Evolutionary conservation across 1,284 basidiomycete genomes (phyloP), one percentile per base, ranked within the genome.

Genomic region (Omphalotus olearius): DNA sequence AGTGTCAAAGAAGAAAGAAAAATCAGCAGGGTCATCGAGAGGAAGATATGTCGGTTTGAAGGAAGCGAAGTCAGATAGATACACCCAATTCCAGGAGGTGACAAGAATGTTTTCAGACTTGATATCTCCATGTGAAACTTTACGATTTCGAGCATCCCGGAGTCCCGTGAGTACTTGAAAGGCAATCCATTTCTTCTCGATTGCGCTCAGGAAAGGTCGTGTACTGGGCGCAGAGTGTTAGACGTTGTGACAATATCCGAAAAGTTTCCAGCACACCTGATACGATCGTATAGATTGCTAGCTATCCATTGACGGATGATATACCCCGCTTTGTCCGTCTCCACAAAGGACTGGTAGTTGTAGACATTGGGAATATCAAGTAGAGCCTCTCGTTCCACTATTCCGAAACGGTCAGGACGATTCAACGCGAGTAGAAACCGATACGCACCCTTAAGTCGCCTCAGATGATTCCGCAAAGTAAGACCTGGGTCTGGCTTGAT

Each of bases 151-250:
- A 0, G 92, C 83, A 58, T 93, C 91, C 28, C 87, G 80, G 54
- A 99, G 78, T 2, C 88, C 93, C 26, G 82, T 88, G 47, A 99
- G 74, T 1, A 99, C 76, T 67, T 99, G 96, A 65, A 94, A 99
- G 0, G 91, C 87, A 56, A 99, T 93, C 97, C 97, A 99, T 64
- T 93, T 93, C 79, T 99, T 99, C 75, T 99, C 97, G 41, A 98
- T 81, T 48, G 77, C 66, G 52, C 85, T 88, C 45, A 99, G 75
- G 70, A 99, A 99, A 0, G 97, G 97, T 25, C 97, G 88, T 1
- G 95, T 99, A 64, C 96, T 98, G 59, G 1, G 40, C 28, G 13
- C 30, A 33, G 2, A 37, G 46, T 44, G 42, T 23, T 37, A 37
- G 33, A 41, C 30, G 13, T 9, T 33, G 30, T 13, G 9, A 13